Evolutionary conservation across 2,329 filamentous ascomycete species (phyloP).

Genomic region (Colletotrichum simmondsii): DNA sequence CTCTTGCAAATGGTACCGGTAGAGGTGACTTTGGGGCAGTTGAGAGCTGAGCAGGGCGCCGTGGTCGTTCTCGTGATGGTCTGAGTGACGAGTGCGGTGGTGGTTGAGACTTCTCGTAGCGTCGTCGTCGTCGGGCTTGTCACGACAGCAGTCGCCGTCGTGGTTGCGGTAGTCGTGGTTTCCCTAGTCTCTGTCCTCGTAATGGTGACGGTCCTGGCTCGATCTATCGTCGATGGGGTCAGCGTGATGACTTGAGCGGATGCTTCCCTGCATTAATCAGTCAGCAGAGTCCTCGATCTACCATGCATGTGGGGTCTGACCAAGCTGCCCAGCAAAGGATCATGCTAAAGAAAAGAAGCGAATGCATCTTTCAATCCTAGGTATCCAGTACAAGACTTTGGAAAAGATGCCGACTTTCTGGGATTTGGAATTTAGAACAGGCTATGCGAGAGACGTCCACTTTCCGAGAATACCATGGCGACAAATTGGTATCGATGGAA

Average conservation of each 20-base stretch:
- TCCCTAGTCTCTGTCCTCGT: slow-evolving; percentile 1
- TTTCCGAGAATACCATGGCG: too few species aligned
- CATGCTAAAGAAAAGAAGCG: too few species aligned
- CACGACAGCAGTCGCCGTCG: neutral
- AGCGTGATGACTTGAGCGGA: slow-evolving; percentile 19
- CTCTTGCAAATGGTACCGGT: slow-evolving; percentile 45
- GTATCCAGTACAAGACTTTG: too few species aligned
- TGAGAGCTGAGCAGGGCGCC: slow-evolving; percentile 4
- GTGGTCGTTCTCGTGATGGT: slow-evolving; percentile 9
- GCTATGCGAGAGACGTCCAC: too few species aligned
- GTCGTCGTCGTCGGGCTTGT: slow-evolving; percentile 9
- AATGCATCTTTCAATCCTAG: too few species aligned
- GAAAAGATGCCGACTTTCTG: too few species aligned
- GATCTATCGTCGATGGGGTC: slow-evolving; percentile 21
- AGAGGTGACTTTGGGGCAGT: slow-evolving; percentile 47
- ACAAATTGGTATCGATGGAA: too few species aligned
- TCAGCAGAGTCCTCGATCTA: neutral
- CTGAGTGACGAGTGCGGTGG: slow-evolving; percentile 4
- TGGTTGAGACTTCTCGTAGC: neutral
- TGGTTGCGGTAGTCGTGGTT: neutral
- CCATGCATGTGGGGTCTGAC: neutral
- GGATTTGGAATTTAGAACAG: too few species aligned
- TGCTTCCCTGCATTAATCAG: neutral
- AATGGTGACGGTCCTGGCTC: neutral
- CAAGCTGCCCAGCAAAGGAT: neutral